Base-by-base conservation (phyloP, 176 grass and related monocot species). In the Musa itinerans region DNA sequence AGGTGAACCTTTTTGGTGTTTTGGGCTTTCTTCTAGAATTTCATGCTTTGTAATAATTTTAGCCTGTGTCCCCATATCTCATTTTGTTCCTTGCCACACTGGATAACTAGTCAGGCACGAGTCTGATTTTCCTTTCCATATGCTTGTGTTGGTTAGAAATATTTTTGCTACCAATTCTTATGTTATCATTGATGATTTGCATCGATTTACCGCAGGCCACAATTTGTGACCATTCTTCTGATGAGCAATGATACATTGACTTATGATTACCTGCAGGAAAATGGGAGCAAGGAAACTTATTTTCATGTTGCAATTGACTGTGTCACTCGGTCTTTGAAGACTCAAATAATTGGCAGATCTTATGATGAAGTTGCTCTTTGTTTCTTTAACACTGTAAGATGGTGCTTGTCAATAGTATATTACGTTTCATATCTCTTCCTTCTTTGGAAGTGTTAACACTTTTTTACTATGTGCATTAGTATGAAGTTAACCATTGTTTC, bases 321-420 rank as follows among this genome's bases (percentile, higher is more conserved):
- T 87, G 86, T 97, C 68, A 55, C 78, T 2, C 78, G 82, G 64
- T 82, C 85, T 73, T 74, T 97, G 21, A 97, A 93, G 86, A 74
- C 84, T 0, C 90, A 93, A 76, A 97, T 97, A 81, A 89, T 97
- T 51, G 75, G 86, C 55, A 92, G 88, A 87, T 93, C 88, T 20
- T 83, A 87, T 10, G 93, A 97, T 83, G 90, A 97, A 93, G 81
- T 97, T 71, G 79, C 93, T 68, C 85, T 97, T 80, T 88, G 90
- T 69, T 97, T 97, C 82, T 97, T 93, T 69, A 93, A 97, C 81
- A 93, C 88, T 49, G 93, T 96, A 92, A 81, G 89, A 26, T 54
- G 11, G 21, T 65, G 19, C 65, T 26, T 10, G 20, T 69, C 48
- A 52, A 66, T 76, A 55, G n/a, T 25, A 71, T 80, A 49, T 55